Base-by-base conservation (phyloP, 2,329 filamentous ascomycete species). In the Sporothrix mexicana region DNA sequence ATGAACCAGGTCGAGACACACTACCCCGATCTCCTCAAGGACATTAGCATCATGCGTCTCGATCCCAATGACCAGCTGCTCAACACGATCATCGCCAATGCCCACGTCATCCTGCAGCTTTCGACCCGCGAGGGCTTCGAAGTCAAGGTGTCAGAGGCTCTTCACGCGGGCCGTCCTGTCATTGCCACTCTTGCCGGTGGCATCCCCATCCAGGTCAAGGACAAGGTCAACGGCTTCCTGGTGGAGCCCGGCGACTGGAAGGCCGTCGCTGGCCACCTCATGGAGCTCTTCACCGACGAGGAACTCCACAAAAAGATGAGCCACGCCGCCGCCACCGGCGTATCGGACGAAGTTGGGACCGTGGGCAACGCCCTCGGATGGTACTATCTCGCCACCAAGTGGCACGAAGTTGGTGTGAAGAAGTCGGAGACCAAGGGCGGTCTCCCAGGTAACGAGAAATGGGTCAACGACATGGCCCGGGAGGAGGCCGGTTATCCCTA, bases 121-220 rank as follows among this genome's bases (percentile, higher is more conserved):
- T 95, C 92, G 2, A 94, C 91, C 0, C 88, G 92, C 49, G 93
- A 96, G 79, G 93, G 93, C 0, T 96, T 96, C 77, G 93, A 96
- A 81, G 91, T 96, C 77, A 96, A 96, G 81, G 92, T 96, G 5
- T 94, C 91, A 0, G 93, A 96, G 81, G 93, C 92, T 0, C 85
- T 95, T 25, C 93, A 95, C 78, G 93, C 94, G 61, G 93, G 93
- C 15, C 88, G 91, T 2, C 93, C 93, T 0, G 87, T 94, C 77
- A 93, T 96, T 75, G 92, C 91, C 2, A 93, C 91, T 0, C 85
- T 85, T 23, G 90, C 91, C 1, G 93, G 93, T n/a, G 93, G 93
- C 12, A 95, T 96, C 70, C 92, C 93, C 0, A 84, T 95, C 4
- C 93, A 96, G 79, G 87, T 96, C 72, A 86, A 92, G 79, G 84